phyloP scores from a whole-genome alignment of 225 moss, liverwort and hornwort genomes.

The Marchantia paleacea region DNA sequence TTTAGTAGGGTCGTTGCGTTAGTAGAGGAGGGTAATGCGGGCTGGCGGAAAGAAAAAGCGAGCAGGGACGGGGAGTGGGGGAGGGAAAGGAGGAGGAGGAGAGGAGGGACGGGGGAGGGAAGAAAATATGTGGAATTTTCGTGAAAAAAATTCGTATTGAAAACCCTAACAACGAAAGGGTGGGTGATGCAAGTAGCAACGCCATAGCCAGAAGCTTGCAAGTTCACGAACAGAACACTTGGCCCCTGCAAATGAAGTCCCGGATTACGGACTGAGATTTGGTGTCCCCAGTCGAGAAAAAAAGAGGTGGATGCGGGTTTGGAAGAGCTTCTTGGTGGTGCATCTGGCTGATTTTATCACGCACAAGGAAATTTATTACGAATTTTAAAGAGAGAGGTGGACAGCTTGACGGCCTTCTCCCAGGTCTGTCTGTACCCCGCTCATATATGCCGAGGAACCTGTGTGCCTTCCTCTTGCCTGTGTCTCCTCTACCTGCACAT shows the following conservation, averaged over 20 bases:
- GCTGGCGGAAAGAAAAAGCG: slow-evolving; percentile 13
- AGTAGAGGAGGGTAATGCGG: slow-evolving; percentile 1
- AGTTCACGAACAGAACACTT: background rate
- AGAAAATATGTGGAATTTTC: slow-evolving; percentile 16
- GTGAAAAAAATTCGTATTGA: background rate
- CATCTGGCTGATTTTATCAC: slow-evolving; percentile 20
- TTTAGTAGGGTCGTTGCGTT: slow-evolving; percentile 13
- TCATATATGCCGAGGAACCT: background rate
- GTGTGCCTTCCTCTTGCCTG: background rate
- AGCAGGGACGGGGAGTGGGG: background rate
- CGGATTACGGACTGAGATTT: slow-evolving; percentile 7
- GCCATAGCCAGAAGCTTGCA: slow-evolving; percentile 20
- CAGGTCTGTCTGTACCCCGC: slow-evolving; percentile 1
- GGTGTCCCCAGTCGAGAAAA: slow-evolving; percentile 3
- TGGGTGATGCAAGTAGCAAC: slow-evolving; percentile 12
- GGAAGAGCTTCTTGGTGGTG: slow-evolving; percentile 12
- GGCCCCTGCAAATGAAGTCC: slow-evolving; percentile 6
- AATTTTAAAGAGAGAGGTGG: background rate
- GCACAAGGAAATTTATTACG: slow-evolving; percentile 14
- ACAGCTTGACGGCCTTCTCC: slow-evolving; percentile 8
- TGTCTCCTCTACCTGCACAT: background rate
- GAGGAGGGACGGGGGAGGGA: background rate
- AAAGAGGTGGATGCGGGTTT: slow-evolving; percentile 4
- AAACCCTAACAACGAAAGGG: slow-evolving; percentile 11
- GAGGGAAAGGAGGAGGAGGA: background rate